Evolutionary conservation across 1,284 basidiomycete species (phyloP).

Genomic region (Hemileia vastatrix): DNA sequence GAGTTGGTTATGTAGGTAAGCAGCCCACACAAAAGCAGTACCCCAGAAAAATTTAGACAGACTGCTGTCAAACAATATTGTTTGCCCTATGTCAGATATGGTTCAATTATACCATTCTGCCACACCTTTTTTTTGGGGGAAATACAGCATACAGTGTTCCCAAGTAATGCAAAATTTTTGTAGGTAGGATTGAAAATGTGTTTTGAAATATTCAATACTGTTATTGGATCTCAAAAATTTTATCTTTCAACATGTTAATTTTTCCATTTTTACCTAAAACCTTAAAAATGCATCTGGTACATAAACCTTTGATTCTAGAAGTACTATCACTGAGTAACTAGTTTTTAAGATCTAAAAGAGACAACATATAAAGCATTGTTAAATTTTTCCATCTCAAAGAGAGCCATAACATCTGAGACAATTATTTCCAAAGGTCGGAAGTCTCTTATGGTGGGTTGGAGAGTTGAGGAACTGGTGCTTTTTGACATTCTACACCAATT

Average conservation of each 20-base stretch:
- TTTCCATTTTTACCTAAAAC: background rate
- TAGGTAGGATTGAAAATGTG: background rate
- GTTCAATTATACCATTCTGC: slow-evolving; percentile 1
- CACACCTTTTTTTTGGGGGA: slow-evolving; percentile 5
- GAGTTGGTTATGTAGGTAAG: background rate
- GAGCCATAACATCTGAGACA: background rate
- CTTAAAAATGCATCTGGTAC: background rate
- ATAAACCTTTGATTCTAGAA: background rate
- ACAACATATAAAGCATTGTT: background rate
- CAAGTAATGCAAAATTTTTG: background rate
- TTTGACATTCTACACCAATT: background rate
- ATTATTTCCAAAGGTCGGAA: background rate
- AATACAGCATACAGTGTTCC: background rate
- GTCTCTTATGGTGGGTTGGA: background rate
- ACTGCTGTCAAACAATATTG: background rate
- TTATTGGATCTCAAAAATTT: background rate
- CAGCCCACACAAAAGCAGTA: background rate
- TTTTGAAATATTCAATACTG: background rate
- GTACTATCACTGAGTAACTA: background rate
- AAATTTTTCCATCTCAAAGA: background rate
- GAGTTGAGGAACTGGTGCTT: background rate
- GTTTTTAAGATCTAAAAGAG: background rate
- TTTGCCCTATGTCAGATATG: background rate
- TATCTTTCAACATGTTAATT: background rate
- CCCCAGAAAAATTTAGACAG: slow-evolving; percentile 2